Percentiles rank a stretch among this genome's conserved stretches.
phyloP scores from a whole-genome alignment of 2,329 filamentous ascomycete genomes.

The Penicillium capsulatum region DNA sequence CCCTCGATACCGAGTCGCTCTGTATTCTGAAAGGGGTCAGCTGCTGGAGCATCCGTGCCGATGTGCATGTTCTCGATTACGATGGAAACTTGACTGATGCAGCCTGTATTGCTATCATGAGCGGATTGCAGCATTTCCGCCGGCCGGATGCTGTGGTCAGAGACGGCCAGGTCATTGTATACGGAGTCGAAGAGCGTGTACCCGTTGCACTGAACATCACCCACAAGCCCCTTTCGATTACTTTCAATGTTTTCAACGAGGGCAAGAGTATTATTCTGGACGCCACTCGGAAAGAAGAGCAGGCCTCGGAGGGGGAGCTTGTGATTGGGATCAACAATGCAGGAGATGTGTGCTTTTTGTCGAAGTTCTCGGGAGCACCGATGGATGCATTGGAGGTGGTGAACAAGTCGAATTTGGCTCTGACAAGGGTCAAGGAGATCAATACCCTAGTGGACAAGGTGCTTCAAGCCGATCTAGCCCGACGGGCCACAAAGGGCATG shows the following conservation, averaged over 20 bases:
- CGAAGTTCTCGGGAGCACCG: slow-evolving; percentile 80
- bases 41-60: slow-evolving; percentile 85
- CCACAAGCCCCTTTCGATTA: slow-evolving; percentile 87
- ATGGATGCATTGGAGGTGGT: slow-evolving; percentile 76
- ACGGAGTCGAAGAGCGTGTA: slow-evolving; percentile 77
- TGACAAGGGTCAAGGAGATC: slow-evolving; percentile 76
- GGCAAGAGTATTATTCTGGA: slow-evolving; percentile 44
- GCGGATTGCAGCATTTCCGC: slow-evolving; percentile 84
- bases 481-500: slow-evolving; percentile 59
- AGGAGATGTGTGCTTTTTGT: slow-evolving; percentile 85
- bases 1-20: slow-evolving; percentile 90
- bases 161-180: slow-evolving; percentile 78
- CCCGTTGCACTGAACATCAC: slow-evolving; percentile 86
- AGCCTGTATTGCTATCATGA: slow-evolving; percentile 79
- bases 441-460: slow-evolving; percentile 67
- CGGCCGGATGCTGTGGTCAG: slow-evolving; percentile 85
- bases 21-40: slow-evolving; percentile 88
- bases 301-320: slow-evolving; percentile 60
- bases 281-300: slow-evolving; percentile 49
- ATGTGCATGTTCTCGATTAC: slow-evolving; percentile 85
- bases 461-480: slow-evolving; percentile 71
- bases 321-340: slow-evolving; percentile 82
- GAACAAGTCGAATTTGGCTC: slow-evolving; percentile 67
- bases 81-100: slow-evolving; percentile 88
- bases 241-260: slow-evolving; percentile 72